Conservation (phyloP, 257 asterid species). For the Solanum corneliomulleri region DNA sequence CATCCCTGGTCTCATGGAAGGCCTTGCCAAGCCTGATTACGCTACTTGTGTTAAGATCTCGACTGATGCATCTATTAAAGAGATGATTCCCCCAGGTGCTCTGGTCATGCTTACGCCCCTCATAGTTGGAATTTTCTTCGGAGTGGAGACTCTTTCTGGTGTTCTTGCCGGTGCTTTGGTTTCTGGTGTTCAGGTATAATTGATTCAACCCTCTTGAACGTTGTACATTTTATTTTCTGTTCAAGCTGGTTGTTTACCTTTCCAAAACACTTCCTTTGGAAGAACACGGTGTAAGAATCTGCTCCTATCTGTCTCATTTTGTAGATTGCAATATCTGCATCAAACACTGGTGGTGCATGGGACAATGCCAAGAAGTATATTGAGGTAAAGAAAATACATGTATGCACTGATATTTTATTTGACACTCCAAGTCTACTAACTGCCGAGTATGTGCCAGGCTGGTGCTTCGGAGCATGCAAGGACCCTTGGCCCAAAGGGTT, state of each 20-base stretch:
- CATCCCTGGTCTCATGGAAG: conserved; percentile 81
- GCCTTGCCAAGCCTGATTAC: conserved; percentile 64
- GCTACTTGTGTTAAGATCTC: conserved; percentile 85
- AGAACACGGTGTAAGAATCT: neutral
- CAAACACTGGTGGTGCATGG: neutral
- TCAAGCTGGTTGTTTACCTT: neutral
- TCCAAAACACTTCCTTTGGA: neutral
- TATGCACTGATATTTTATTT: neutral
- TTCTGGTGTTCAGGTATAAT: conserved; percentile 80
- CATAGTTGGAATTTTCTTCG: conserved; percentile 68
- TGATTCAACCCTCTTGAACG: neutral
- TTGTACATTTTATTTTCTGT: neutral
- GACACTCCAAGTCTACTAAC: neutral
- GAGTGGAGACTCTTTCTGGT: conserved; percentile 86
- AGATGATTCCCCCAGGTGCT: conserved; percentile 91
- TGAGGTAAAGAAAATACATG: neutral
- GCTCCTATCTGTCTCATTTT: neutral
- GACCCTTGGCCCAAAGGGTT: neutral
- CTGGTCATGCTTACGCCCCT: conserved; percentile 92
- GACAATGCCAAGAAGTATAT: neutral
- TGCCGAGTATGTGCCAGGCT: neutral
- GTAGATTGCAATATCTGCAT: neutral
- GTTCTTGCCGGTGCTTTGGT: conserved; percentile 88
- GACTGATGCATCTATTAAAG: conserved; percentile 81
- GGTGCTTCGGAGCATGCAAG: neutral